Evolutionary conservation across 1,139 yeast species (phyloP), one percentile per base, ranked within the genome.

Genomic region (Cylindricascospora bacillispora): DNA sequence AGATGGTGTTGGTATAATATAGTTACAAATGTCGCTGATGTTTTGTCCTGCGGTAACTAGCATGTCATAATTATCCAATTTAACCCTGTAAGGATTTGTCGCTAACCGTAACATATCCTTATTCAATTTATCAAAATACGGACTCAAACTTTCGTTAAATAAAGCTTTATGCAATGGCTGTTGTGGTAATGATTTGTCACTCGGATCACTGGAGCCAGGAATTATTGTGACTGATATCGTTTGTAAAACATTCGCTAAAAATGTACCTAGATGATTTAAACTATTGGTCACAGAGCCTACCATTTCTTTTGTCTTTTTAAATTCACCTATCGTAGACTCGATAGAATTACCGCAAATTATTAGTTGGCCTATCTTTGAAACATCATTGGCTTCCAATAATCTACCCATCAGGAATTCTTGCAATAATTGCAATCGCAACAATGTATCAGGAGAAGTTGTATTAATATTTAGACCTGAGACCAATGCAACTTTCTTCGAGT

Each of bases 191-290:
- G 92, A 71, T 12, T 69, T 60, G 40, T 80, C 93, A 6, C 85
- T 74, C 0, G 95, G 94, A 52, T 89, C 99, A 5, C 63, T 57
- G 4, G 60, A 65, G 4, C 98, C 98, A 0, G 98, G 95, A 74
- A 89, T 67, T 3, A 92, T 50, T 22, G 77, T 68, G 4, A 86
- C 72, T 0, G 92, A 78, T 13, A 83, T 55, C 4, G 77, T 62
- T 6, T 64, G 54, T 3, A 75, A 56, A 3, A 82, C 38, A n/a
- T 77, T 78, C 3, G 62, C 54, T 5, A 86, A 42, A 41, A 77
- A 73, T 10, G 50, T 45, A 41, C 83, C 92, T 15, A 86, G 58
- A 22, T 54, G 56, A 7, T 40, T 42, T 17, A 66, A 33, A 35
- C 45, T 40, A 15, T 48, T 43, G 2, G 40, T 30, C 17, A 47